A percentile compares a stretch with the other conserved stretches of the same genome.
phyloP scores from a whole-genome alignment of 345 rosid genomes.

The Rhodomyrtus tomentosa region DNA sequence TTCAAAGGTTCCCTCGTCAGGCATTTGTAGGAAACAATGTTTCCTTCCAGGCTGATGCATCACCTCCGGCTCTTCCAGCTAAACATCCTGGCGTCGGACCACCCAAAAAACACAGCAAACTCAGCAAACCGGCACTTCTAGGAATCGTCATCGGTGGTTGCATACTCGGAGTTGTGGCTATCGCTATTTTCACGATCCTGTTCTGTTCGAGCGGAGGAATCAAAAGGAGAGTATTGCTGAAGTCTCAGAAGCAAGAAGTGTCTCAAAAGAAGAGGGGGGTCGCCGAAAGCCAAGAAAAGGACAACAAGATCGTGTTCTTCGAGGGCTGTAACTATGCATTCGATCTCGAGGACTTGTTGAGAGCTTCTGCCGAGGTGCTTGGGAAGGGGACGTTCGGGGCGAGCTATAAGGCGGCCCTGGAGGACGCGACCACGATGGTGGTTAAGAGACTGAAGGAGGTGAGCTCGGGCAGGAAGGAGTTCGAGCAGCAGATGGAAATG shows the following conservation, averaged over 20 bases:
- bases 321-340: slow-evolving; percentile 75
- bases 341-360: slow-evolving; percentile 76
- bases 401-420: slow-evolving; percentile 78
- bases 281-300: slow-evolving; percentile 39
- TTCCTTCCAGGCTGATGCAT: slow-evolving; percentile 14
- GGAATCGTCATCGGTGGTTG: slow-evolving; percentile 45
- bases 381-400: slow-evolving; percentile 93
- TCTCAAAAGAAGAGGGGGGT: slow-evolving; percentile 29
- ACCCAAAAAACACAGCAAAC: slow-evolving; percentile 15
- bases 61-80: slow-evolving; percentile 23
- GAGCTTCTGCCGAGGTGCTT: slow-evolving; percentile 96
- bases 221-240: slow-evolving; percentile 12
- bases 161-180: slow-evolving; percentile 21
- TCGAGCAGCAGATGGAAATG: slow-evolving; percentile 81
- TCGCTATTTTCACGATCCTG: slow-evolving; percentile 30
- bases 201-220: slow-evolving; percentile 26
- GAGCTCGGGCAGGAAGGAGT: slow-evolving; percentile 51
- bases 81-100: slow-evolving; percentile 29
- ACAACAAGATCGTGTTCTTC: slow-evolving; percentile 65
- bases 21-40: slow-evolving; percentile 55
- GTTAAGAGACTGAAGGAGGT: slow-evolving; percentile 95
- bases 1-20: slow-evolving; percentile 55
- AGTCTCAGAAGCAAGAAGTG: slow-evolving; percentile 30
- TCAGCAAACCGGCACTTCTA: slow-evolving; percentile 38
- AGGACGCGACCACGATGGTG: slow-evolving; percentile 70